Percentiles rank a stretch among this genome's conserved stretches.
Conservation (phyloP, 441 rosid genomes). For the Erodium trifolium region DNA sequence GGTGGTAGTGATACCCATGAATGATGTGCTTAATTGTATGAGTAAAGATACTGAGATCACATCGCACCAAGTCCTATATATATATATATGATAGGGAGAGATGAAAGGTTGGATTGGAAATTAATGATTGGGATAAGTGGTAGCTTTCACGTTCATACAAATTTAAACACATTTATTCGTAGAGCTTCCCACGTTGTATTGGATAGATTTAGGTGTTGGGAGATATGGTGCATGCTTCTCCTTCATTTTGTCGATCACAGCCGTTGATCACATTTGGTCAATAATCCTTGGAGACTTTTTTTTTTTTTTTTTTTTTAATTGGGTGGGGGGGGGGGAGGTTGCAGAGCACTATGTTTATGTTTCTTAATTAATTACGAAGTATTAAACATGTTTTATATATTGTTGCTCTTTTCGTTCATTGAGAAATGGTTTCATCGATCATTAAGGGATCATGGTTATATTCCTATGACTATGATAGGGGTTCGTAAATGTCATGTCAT, state of each 20-base stretch:
- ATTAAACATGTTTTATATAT: no score
- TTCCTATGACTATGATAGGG: no score
- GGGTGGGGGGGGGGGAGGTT: no score
- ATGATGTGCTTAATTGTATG: background rate
- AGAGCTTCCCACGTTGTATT: constrained; percentile 13
- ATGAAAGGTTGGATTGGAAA: background rate
- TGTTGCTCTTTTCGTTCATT: no score
- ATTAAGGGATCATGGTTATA: no score
- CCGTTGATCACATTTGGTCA: background rate
- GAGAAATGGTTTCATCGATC: no score
- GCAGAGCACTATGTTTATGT: no score
- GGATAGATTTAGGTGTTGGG: background rate
- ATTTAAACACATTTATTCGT: background rate
- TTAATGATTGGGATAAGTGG: constrained; percentile 3
- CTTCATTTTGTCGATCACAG: background rate
- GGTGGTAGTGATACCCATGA: background rate
- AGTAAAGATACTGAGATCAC: background rate
- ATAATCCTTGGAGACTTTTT: background rate
- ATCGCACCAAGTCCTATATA: background rate
- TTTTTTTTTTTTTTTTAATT: no score
- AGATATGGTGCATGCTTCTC: background rate
- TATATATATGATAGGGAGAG: background rate
- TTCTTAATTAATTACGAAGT: no score
- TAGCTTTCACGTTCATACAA: constrained; percentile 9
- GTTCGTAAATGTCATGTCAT: no score